phyloP scores from a whole-genome alignment of 768 basidiomycete species.

The Crepidotus variabilis region DNA sequence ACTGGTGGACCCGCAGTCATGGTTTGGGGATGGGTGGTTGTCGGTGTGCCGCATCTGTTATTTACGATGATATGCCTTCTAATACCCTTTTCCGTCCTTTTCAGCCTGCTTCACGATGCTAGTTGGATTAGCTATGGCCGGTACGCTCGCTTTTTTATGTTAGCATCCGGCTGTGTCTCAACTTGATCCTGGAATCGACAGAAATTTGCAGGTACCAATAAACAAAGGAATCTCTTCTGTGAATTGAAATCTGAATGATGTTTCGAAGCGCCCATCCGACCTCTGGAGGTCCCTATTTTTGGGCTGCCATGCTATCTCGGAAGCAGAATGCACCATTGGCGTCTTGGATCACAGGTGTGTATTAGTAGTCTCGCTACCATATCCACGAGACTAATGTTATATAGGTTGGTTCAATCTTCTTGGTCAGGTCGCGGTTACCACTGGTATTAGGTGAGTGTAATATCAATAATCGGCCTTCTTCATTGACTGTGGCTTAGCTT shows the following conservation, averaged over 20 bases:
- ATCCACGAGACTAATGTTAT: not conserved
- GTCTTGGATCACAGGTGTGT: constrained; percentile 64
- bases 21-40: constrained; percentile 73
- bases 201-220: constrained; percentile 45
- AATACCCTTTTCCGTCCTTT: not conserved
- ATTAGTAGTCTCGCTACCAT: not conserved
- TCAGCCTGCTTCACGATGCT: constrained; percentile 64
- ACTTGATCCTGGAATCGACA: constrained; percentile 11
- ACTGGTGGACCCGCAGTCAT: constrained; percentile 76
- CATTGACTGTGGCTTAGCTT: constrained; percentile 35
- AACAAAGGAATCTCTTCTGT: not conserved
- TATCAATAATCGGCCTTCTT: constrained; percentile 45
- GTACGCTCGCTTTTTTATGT: constrained; percentile 26
- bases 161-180: not conserved
- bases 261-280: constrained; percentile 58
- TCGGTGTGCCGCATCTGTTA: constrained; percentile 35
- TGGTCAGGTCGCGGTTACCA: constrained; percentile 75
- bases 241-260: not conserved
- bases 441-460: constrained; percentile 53
- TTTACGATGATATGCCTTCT: not conserved
- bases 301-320: constrained; percentile 73
- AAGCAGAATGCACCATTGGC: constrained; percentile 57
- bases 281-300: constrained; percentile 74
- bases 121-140: constrained; percentile 75
- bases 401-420: constrained; percentile 69